Evolutionary conservation across 2,329 filamentous ascomycete genomes (phyloP), one percentile per base, ranked within the genome.

Genomic region (Phaeosphaeria sp.): DNA sequence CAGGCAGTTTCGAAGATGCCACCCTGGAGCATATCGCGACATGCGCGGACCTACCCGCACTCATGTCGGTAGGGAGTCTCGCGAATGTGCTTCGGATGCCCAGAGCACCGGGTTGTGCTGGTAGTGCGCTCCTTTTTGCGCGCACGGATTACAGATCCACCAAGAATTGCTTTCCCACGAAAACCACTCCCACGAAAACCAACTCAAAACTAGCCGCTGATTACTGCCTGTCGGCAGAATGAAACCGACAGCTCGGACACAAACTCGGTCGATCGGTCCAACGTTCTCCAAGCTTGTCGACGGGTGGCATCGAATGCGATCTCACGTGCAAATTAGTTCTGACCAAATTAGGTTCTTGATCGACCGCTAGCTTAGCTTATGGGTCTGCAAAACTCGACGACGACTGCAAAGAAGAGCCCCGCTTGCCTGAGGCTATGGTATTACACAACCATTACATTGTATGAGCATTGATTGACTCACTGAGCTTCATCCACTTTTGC

Each of bases 241-340:
- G 11, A 33, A 30, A 30, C 46, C 52, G 52, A 54, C 30, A 22
- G 46, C 17, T 33, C 30, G 52, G 52, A 44, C 43, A 49, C 33
- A 39, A 6, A 7, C 46, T 54, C 18, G 10, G 43, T 50, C 52
- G 52, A 47, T 23, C 44, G 46, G 33, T n/a, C 15, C 39, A 54
- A 54, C 46, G 46, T 54, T 36, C 30, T 33, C 33, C 27, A 54
- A 30, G 18, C 50, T 47, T 23, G 39, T 52, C 50, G n/a, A 18
- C 33, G 50, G 21, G 13, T 36, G 50, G 50, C 41, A 33, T 30
- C 18, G 21, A 52, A 21, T 33, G 50, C 50, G 50, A 52, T 51
- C 15, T 44, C 13, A 52, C 48, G 48, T 50, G 48, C 6, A 17
- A 27, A n/a, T 15, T 18, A 17, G 3, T 5, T 17, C 49, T 36